Evolutionary conservation across 2,329 filamentous ascomycete species (phyloP).

Genomic region (Ophiocordyceps camponoti-saundersi): DNA sequence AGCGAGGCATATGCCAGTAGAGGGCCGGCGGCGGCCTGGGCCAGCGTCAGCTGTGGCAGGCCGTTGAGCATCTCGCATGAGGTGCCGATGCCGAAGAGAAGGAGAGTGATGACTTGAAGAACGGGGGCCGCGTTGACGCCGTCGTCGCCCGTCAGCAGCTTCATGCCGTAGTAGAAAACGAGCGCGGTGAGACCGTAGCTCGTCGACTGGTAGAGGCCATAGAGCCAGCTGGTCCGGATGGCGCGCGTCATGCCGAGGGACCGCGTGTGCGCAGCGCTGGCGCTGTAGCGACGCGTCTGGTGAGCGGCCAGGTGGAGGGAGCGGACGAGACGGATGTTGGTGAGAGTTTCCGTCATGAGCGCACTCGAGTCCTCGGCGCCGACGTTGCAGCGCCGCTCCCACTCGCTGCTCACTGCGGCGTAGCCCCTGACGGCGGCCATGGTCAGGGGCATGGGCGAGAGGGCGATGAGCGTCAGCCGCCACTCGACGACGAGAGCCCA

Average conservation of each 20-base stretch:
- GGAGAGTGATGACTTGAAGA: slow-evolving; percentile 60
- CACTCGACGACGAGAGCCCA: slow-evolving; percentile 66
- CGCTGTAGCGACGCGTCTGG: background rate
- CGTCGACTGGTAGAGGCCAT: slow-evolving; percentile 60
- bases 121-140: slow-evolving; percentile 37
- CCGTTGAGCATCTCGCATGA: slow-evolving; percentile 52
- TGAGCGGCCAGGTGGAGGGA: slow-evolving; percentile 37
- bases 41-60: slow-evolving; percentile 65
- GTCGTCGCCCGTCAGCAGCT: slow-evolving; percentile 36
- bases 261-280: slow-evolving; percentile 25
- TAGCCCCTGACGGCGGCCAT: slow-evolving; percentile 49
- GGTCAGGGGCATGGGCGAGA: slow-evolving; percentile 52
- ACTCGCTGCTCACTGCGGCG: slow-evolving; percentile 45
- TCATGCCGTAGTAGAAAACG: slow-evolving; percentile 68
- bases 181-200: slow-evolving; percentile 58
- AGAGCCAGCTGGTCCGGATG: slow-evolving; percentile 50
- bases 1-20: slow-evolving; percentile 55
- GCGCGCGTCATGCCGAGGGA: slow-evolving; percentile 49
- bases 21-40: slow-evolving; percentile 53
- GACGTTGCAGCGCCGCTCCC: slow-evolving; percentile 53
- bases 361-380: slow-evolving; percentile 41
- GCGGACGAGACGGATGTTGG: slow-evolving; percentile 63
- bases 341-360: slow-evolving; percentile 53
- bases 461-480: slow-evolving; percentile 63
- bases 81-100: slow-evolving; percentile 70